These are phyloP conservation scores for Pleurostoma richardsiae DNA, from an alignment of 2,329 filamentous ascomycete species.

Conservation along the genomic window DNA sequence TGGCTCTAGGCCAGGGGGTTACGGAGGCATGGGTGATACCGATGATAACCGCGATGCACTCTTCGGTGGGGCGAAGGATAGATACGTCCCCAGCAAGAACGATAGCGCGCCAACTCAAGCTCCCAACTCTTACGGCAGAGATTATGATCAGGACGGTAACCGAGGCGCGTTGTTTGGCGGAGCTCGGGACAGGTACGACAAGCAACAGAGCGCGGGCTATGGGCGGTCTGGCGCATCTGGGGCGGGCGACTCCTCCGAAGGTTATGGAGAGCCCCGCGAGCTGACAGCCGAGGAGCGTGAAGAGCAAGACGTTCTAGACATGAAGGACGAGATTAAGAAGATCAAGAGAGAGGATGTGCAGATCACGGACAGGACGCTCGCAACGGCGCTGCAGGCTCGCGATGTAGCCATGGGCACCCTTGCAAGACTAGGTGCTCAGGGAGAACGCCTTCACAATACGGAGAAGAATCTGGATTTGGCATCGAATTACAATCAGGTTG, in stretches of 20 bases:
- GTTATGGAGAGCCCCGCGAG: slow-evolving; percentile 66
- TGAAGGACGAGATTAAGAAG: slow-evolving; percentile 69
- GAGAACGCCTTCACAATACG: slow-evolving; percentile 75
- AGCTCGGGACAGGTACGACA: slow-evolving; percentile 43
- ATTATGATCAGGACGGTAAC: background rate
- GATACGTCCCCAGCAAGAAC: slow-evolving; percentile 16
- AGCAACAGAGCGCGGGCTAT: slow-evolving; percentile 20
- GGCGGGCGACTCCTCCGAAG: slow-evolving; percentile 30
- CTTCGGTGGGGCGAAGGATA: slow-evolving; percentile 36
- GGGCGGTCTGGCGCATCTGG: slow-evolving; percentile 13
- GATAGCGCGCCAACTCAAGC: background rate
- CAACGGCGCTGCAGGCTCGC: slow-evolving; percentile 62
- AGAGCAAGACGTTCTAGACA: slow-evolving; percentile 62
- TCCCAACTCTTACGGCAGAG: background rate
- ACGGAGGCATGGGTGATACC: slow-evolving; percentile 52
- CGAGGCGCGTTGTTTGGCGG: slow-evolving; percentile 22
- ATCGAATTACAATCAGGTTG: slow-evolving; percentile 67
- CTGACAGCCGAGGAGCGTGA: slow-evolving; percentile 72
- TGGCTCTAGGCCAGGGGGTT: slow-evolving; percentile 45
- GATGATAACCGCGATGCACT: slow-evolving; percentile 58
- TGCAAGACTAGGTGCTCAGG: slow-evolving; percentile 69
- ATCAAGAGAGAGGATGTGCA: slow-evolving; percentile 72
- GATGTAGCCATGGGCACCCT: slow-evolving; percentile 69
- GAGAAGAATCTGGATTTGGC: slow-evolving; percentile 80
- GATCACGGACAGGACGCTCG: slow-evolving; percentile 61